A percentile compares a stretch with the other conserved stretches of the same genome.
Evolutionary conservation across 2,329 filamentous ascomycete genomes (phyloP).

Genomic region (Amesomyces nigricolor): DNA sequence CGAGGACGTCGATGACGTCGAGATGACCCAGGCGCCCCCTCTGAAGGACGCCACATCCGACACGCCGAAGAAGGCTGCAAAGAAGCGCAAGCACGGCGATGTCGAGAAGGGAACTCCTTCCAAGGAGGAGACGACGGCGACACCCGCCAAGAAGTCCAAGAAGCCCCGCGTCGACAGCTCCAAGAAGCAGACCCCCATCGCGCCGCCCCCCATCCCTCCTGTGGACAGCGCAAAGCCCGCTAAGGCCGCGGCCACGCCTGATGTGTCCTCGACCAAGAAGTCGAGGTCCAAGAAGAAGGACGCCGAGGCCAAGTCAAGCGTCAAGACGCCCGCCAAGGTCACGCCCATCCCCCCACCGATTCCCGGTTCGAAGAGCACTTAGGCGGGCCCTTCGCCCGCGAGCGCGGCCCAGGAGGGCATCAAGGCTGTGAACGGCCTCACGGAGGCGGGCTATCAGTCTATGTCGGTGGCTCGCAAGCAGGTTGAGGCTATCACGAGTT

Average conservation of each 20-base stretch:
- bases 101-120: slow-evolving; percentile 24
- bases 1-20: slow-evolving; percentile 36
- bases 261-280: slow-evolving; percentile 27
- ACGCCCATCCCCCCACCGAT: slow-evolving; percentile 27
- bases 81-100: slow-evolving; percentile 38
- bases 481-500: background rate
- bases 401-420: background rate
- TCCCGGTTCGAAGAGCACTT: slow-evolving; percentile 22
- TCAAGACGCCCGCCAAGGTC: slow-evolving; percentile 20
- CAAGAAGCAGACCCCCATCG: slow-evolving; percentile 20
- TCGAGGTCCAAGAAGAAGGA: slow-evolving; percentile 26
- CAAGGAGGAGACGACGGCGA: slow-evolving; percentile 20
- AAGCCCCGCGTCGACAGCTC: slow-evolving; percentile 23
- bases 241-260: background rate
- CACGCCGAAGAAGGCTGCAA: slow-evolving; percentile 20
- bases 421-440: background rate
- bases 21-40: slow-evolving; percentile 39
- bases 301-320: slow-evolving; percentile 19
- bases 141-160: slow-evolving; percentile 30
- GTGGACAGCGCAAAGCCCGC: background rate
- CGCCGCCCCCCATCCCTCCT: slow-evolving; percentile 15
- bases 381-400: slow-evolving; percentile 17
- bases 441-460: slow-evolving; percentile 9
- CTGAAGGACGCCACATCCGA: slow-evolving; percentile 17
- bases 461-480: slow-evolving; percentile 17